A percentile compares a stretch with the other conserved stretches of the same genome.
These are phyloP conservation scores for Melastoma candidum DNA, from an alignment of 441 rosid species.

Conservation along the genomic window DNA sequence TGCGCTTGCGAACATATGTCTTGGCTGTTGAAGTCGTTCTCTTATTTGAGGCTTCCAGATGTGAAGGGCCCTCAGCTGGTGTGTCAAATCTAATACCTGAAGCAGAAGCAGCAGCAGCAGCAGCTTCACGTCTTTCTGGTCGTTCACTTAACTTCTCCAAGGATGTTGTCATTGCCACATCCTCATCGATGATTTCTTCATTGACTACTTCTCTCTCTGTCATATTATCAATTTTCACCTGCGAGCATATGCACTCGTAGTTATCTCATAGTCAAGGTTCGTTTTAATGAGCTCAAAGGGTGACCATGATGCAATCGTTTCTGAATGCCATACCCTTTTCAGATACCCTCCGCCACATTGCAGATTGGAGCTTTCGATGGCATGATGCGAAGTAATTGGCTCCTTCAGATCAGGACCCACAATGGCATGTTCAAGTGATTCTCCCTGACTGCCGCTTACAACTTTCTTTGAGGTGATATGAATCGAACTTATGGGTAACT, in stretches of 20 bases:
- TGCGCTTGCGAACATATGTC: slow-evolving; percentile 37
- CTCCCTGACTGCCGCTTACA: slow-evolving; percentile 23
- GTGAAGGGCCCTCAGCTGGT: slow-evolving; percentile 6
- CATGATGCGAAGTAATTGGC: slow-evolving; percentile 27
- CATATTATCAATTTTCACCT: slow-evolving; percentile 21
- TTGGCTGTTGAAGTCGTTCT: slow-evolving; percentile 33
- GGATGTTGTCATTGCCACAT: slow-evolving; percentile 15
- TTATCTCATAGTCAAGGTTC: not conserved
- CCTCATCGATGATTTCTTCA: slow-evolving; percentile 24
- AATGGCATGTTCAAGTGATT: slow-evolving; percentile 32
- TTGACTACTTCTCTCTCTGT: slow-evolving; percentile 23
- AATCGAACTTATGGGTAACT: slow-evolving; percentile 19
- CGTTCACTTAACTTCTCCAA: slow-evolving; percentile 19
- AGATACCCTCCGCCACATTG: slow-evolving; percentile 17
- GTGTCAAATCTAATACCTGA: slow-evolving; percentile 10
- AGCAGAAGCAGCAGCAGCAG: not conserved
- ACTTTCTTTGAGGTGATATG: slow-evolving; percentile 12
- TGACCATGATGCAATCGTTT: slow-evolving; percentile 19
- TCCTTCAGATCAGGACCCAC: slow-evolving; percentile 31
- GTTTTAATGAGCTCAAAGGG: not conserved
- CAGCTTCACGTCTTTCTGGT: slow-evolving; percentile 17
- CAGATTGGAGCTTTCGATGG: slow-evolving; percentile 24
- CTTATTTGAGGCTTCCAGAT: slow-evolving; percentile 27
- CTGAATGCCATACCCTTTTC: slow-evolving; percentile 26
- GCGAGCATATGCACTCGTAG: not conserved